Evolutionary conservation across 495 filamentous ascomycete genomes (phyloP).

Genomic region (Aspergillus bridgeri): DNA sequence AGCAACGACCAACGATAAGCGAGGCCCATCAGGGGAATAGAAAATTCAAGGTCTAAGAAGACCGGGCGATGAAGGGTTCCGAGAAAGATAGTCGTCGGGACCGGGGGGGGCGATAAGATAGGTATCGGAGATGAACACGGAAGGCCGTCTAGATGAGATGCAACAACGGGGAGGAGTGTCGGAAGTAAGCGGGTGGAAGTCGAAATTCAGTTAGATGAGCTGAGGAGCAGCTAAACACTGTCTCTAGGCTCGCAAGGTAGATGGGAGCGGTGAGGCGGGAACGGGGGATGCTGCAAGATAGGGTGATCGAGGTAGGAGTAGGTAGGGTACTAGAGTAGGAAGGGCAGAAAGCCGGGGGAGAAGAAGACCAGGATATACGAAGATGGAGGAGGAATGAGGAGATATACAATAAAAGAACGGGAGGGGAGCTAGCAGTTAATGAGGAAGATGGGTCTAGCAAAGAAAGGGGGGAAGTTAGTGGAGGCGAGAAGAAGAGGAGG

Average conservation of each 20-base stretch:
- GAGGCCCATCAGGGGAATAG: slow-evolving; percentile 39
- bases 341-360: slow-evolving; percentile 1
- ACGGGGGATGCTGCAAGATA: slow-evolving; percentile 10
- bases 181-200: background rate
- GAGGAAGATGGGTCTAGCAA: background rate
- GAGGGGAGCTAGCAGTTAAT: background rate
- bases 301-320: background rate
- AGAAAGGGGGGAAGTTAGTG: slow-evolving; percentile 7
- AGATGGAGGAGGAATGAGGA: slow-evolving; percentile 1
- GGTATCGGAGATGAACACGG: slow-evolving; percentile 12
- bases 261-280: slow-evolving; percentile 32
- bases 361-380: background rate
- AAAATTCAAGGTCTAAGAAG: slow-evolving; percentile 7
- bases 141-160: background rate
- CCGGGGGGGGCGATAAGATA: slow-evolving; percentile 4
- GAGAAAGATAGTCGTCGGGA: background rate
- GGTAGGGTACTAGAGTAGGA: background rate
- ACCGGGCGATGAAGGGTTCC: slow-evolving; percentile 16
- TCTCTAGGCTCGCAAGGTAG: background rate
- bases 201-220: background rate
- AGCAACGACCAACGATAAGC: slow-evolving; percentile 18
- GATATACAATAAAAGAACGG: slow-evolving; percentile 13
- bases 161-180: background rate
- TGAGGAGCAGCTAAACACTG: slow-evolving; percentile 5
- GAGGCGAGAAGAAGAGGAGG: slow-evolving; percentile 18